A percentile compares a stretch with the other conserved stretches of the same genome.
Evolutionary conservation across 2,329 filamentous ascomycete genomes (phyloP).

Genomic region (Lecanicillium sp.): DNA sequence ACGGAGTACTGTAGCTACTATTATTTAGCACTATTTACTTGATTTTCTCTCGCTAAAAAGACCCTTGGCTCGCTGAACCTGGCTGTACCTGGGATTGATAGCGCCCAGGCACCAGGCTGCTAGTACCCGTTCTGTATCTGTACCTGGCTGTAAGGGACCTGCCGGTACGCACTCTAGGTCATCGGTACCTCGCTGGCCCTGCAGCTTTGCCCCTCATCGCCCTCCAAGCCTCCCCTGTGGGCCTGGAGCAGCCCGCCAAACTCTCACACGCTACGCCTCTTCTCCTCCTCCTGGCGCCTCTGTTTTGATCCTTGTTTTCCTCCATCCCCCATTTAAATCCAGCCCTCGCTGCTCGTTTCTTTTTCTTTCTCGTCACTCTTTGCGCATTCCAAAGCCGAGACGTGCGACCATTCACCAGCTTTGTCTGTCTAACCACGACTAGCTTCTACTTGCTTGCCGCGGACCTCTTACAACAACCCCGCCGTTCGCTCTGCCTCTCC

Average conservation of each 20-base stretch:
- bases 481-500: conserved; percentile 6
- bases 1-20: too few species aligned
- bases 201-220: too few species aligned
- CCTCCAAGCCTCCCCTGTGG: conserved; percentile 1
- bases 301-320: conserved; percentile 14
- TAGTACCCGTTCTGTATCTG: too few species aligned
- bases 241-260: conserved; percentile 2
- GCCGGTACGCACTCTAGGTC: too few species aligned
- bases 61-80: too few species aligned
- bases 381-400: not conserved
- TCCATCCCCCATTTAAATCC: not conserved
- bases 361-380: not conserved
- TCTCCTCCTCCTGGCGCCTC: not conserved
- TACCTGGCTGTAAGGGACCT: too few species aligned
- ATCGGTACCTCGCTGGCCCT: not conserved
- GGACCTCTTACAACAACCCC: conserved; percentile 8
- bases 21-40: too few species aligned
- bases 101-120: too few species aligned
- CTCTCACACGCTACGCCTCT: conserved; percentile 2
- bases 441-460: not conserved
- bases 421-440: not conserved
- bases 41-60: too few species aligned
- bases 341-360: not conserved
- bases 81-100: too few species aligned
- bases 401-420: not conserved